Base-by-base conservation (phyloP, 768 basidiomycete genomes). In the Russula olivacea region DNA sequence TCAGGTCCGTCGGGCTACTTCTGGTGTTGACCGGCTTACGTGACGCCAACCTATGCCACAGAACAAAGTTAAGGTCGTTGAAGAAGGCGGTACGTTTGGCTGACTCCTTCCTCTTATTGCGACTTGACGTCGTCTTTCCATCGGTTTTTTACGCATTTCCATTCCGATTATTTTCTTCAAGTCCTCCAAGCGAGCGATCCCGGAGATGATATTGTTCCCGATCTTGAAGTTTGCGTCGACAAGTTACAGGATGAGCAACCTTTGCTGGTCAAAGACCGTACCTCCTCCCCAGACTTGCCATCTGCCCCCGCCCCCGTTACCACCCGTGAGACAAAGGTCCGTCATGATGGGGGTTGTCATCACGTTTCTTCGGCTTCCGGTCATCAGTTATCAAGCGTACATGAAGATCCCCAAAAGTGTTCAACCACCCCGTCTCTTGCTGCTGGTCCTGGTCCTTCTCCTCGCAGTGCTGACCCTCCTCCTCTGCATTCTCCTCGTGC, bases 101-200 rank as follows among this genome's bases (percentile, higher is more conserved):
- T 23, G 32, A 21, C 25, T 40, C 38, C 40, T 14, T 50, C 52
- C 64, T 34, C 49, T 59, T 47, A 36, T 52, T 28, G 34, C 55
- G 59, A 49, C 64, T 64, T 64, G 63, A 64, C 63, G 63, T 64
- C 59, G 63, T 50, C 28, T 15, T 60, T 28, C 10, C 47, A 40
- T 28, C 23, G 2, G 12, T 45, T 62, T 3, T 53, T 32, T 59
- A 21, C 47, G 4, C 34, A 28, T 58, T 49, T 32, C 14, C 63
- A 15, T 47, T n/a, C 10, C n/a, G n/a, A 50, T 28, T 12, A 58
- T 38, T n/a, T 38, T 48, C 15, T 15, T 43, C n/a, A 47, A 67
- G 66, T 67, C 1, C 57, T 61, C 47, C 48, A 68, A 53, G 30
- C 60, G 25, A 67, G 66, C 30, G 67, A 68, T 55, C 67, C 61